Conservation (phyloP, 805 yeast species). For the Saccharomycopsis sp. region DNA sequence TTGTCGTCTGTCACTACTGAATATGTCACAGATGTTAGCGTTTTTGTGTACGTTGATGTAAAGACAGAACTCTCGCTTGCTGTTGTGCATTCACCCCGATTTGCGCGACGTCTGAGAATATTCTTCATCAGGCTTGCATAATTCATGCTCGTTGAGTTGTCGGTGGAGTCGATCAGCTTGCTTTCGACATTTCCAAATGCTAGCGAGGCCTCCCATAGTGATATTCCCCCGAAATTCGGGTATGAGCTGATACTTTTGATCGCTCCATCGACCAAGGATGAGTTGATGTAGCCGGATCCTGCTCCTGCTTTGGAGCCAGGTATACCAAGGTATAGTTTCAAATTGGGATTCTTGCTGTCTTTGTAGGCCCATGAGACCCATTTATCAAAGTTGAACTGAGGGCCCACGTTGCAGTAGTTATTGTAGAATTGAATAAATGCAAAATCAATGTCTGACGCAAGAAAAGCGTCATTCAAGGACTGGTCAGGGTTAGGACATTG, state of each 20-base stretch:
- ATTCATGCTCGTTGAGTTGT: not conserved
- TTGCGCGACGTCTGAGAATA: not conserved
- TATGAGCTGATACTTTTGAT: slow-evolving; percentile 22
- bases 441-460: slow-evolving; percentile 51
- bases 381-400: slow-evolving; percentile 42
- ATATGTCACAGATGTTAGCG: slow-evolving; percentile 7
- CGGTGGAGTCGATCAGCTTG: not conserved
- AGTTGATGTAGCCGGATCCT: slow-evolving; percentile 47
- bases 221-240: slow-evolving; percentile 72
- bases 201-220: slow-evolving; percentile 88
- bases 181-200: slow-evolving; percentile 34
- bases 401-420: slow-evolving; percentile 45
- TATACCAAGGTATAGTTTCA: slow-evolving; percentile 54
- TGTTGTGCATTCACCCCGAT: not conserved
- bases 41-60: slow-evolving; percentile 3
- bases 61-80: not conserved
- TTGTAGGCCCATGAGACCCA: slow-evolving; percentile 44
- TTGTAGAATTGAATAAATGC: slow-evolving; percentile 74
- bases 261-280: slow-evolving; percentile 32
- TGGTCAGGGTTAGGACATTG: slow-evolving; percentile 72
- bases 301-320: slow-evolving; percentile 53
- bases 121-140: not conserved
- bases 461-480: slow-evolving; percentile 41
- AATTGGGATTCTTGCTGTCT: slow-evolving; percentile 42
- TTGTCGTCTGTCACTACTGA: slow-evolving; percentile 1